These are phyloP conservation scores for Cephaloascus albidus DNA, from an alignment of 805 yeast species.

Conservation along the genomic window DNA sequence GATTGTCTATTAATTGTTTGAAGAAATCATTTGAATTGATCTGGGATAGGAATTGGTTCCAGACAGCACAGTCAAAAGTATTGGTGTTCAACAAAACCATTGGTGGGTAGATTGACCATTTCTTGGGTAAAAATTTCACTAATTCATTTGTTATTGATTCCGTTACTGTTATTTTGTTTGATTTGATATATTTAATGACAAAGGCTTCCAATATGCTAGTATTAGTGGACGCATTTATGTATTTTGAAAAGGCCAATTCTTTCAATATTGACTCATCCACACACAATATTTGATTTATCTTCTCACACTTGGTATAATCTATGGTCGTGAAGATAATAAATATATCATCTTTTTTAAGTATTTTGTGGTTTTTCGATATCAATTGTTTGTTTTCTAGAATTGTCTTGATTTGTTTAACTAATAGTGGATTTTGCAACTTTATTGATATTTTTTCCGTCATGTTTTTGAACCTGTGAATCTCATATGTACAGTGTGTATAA, in stretches of 20 bases:
- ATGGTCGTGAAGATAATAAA: not conserved
- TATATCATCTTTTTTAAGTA: not conserved
- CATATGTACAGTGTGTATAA: too few species aligned
- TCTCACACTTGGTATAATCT: not conserved
- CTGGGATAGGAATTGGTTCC: constrained; percentile 17
- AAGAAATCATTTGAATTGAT: constrained; percentile 4
- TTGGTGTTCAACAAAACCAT: constrained; percentile 46
- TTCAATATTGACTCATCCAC: too few species aligned
- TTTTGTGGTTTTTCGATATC: constrained; percentile 3
- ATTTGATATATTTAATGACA: too few species aligned
- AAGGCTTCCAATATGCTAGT: too few species aligned
- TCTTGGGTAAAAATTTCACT: constrained; percentile 27
- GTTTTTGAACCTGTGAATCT: too few species aligned
- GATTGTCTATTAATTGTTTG: constrained; percentile 6
- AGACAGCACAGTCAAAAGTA: constrained; percentile 29
- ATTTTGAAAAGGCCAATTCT: too few species aligned
- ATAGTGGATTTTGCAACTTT: constrained; percentile 1
- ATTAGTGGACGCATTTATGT: too few species aligned
- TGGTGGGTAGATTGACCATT: constrained; percentile 61
- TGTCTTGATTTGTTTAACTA: constrained; percentile 3
- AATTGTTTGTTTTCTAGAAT: constrained; percentile 1
- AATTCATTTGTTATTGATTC: not conserved
- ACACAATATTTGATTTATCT: too few species aligned
- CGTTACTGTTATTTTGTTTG: too few species aligned
- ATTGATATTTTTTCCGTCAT: too few species aligned